Evolutionary conservation across 75 land plant genomes (phyloP).

Genomic region (Cunninghamia lanceolata): DNA sequence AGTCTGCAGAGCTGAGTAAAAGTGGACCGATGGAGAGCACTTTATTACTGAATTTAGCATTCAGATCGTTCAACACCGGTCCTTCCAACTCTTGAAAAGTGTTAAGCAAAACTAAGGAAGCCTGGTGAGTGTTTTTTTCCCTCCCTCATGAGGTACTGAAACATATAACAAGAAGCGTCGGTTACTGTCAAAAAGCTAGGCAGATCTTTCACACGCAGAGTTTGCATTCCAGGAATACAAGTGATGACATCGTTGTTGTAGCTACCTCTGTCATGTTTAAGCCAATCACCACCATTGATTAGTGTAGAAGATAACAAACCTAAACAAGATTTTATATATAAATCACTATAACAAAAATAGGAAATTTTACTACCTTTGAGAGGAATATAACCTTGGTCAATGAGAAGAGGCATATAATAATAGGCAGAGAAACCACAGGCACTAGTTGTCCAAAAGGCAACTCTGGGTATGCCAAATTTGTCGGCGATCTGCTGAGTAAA

Average conservation of each 20-base stretch:
- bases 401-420: slow-evolving; percentile 14
- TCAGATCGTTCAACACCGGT: neutral
- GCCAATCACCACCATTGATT: neutral
- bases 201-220: slow-evolving; percentile 14
- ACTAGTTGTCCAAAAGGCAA: slow-evolving; percentile 16
- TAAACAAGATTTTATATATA: neutral
- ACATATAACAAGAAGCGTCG: neutral
- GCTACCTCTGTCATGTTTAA: neutral
- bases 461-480: slow-evolving; percentile 24
- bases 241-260: neutral
- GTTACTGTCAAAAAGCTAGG: slow-evolving; percentile 14
- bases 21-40: no score
- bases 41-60: neutral
- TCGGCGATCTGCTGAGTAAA: slow-evolving; percentile 16
- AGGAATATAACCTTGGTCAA: slow-evolving; percentile 14
- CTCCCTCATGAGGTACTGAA: no score
- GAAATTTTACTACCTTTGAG: slow-evolving; percentile 18
- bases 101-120: no score
- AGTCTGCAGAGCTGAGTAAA: neutral
- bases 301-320: neutral
- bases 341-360: neutral
- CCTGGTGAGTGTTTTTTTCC: no score
- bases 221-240: slow-evolving; percentile 18
- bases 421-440: slow-evolving; percentile 10
- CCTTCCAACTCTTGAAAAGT: neutral